Conservation (phyloP, 441 rosid genomes). For the Croton setiger region DNA sequence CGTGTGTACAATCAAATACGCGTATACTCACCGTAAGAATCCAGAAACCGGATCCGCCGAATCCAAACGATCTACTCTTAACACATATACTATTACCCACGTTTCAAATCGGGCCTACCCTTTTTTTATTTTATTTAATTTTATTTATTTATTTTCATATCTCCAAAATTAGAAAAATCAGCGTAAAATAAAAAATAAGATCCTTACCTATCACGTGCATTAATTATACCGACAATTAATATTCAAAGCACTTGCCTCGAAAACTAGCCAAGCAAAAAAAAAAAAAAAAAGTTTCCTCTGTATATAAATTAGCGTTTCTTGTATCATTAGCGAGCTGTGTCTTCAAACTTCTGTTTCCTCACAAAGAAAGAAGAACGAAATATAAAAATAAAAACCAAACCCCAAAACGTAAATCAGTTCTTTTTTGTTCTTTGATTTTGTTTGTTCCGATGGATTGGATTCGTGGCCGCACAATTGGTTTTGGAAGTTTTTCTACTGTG, state of each 20-base stretch:
- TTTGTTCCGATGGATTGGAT: constrained; percentile 76
- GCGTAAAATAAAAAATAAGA: not conserved
- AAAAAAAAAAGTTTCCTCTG: not conserved
- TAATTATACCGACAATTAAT: constrained; percentile 20
- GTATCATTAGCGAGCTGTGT: constrained; percentile 3
- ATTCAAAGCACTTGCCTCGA: not conserved
- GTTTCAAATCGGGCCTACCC: constrained; percentile 19
- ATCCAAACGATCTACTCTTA: not conserved
- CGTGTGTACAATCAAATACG: not conserved
- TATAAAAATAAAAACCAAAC: not conserved
- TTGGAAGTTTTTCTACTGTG: constrained; percentile 61
- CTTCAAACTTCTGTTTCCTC: not conserved
- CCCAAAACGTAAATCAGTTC: not conserved
- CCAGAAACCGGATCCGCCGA: not conserved
- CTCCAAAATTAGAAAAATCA: not conserved
- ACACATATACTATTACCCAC: constrained; percentile 4
- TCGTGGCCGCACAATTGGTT: constrained; percentile 66
- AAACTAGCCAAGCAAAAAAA: no score
- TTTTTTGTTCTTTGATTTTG: no score
- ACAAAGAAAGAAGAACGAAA: not conserved
- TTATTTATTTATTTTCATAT: not conserved
- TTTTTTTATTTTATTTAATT: not conserved
- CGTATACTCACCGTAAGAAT: not conserved
- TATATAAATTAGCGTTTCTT: constrained; percentile 4
- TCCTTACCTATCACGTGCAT: constrained; percentile 54